Conservation (phyloP, 108 stramenopile genomes). For the Cyclostephanos invisitatus region DNA sequence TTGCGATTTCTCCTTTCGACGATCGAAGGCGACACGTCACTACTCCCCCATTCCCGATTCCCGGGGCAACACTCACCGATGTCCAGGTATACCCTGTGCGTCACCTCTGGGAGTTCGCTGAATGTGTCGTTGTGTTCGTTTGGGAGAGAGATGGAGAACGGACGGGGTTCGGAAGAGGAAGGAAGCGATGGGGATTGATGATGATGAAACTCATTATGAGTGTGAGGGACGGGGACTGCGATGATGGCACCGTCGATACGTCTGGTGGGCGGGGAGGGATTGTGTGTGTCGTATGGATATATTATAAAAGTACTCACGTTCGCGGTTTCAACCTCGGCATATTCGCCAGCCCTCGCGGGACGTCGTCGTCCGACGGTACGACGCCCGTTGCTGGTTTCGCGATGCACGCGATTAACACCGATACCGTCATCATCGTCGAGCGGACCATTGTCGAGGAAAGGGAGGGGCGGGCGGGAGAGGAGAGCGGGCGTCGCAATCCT, state of each 20-base stretch:
- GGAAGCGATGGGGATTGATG: no score
- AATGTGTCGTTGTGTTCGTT: background rate
- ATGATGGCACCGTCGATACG: no score
- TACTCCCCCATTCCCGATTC: no score
- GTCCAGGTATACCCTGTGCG: slow-evolving; percentile 75
- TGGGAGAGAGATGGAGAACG: background rate
- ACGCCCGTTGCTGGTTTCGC: background rate
- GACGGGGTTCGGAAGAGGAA: slow-evolving; percentile 1
- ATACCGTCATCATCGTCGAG: background rate
- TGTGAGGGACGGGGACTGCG: no score
- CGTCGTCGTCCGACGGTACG: slow-evolving; percentile 27
- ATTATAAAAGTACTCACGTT: slow-evolving; percentile 59
- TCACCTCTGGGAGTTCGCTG: slow-evolving; percentile 76
- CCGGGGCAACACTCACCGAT: slow-evolving; percentile 42
- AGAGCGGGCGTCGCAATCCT: background rate
- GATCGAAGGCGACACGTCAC: no score
- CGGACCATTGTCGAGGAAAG: no score
- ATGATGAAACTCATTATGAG: background rate
- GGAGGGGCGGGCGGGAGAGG: background rate
- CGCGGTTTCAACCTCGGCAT: slow-evolving; percentile 78
- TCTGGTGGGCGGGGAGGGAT: background rate
- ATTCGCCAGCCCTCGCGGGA: slow-evolving; percentile 68
- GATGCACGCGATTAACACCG: background rate
- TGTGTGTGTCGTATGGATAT: no score
- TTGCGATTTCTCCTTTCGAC: no score